Evolutionary conservation across 2,329 filamentous ascomycete genomes (phyloP).

Genomic region (Sphaerulina musiva): DNA sequence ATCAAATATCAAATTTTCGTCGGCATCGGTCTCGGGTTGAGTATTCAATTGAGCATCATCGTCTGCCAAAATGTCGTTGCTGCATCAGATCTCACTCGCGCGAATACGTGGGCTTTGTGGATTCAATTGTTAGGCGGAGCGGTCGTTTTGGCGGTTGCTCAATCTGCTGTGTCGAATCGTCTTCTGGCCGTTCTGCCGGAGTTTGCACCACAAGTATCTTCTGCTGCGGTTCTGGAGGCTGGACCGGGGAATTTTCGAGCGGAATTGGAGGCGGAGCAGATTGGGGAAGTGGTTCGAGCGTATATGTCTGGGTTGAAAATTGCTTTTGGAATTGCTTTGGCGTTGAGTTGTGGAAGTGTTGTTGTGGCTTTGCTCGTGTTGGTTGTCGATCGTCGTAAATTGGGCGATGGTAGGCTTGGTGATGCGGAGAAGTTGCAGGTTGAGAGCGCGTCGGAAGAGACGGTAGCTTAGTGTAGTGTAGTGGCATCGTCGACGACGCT

Average conservation of each 20-base stretch:
- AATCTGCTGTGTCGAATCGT: slow-evolving; percentile 38
- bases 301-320: slow-evolving; percentile 42
- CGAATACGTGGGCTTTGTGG: slow-evolving; percentile 37
- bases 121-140: slow-evolving; percentile 39
- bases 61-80: slow-evolving; percentile 34
- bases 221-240: slow-evolving; percentile 36
- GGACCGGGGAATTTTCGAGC: slow-evolving; percentile 52
- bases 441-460: not conserved
- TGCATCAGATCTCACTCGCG: slow-evolving; percentile 34
- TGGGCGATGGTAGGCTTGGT: not conserved
- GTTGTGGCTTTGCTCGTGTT: not conserved
- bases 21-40: slow-evolving; percentile 30
- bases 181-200: slow-evolving; percentile 36
- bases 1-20: slow-evolving; percentile 33
- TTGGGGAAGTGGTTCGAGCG: slow-evolving; percentile 4
- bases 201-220: slow-evolving; percentile 37
- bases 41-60: slow-evolving; percentile 38
- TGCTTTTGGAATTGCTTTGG: slow-evolving; percentile 23
- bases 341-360: slow-evolving; percentile 4
- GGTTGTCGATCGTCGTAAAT: slow-evolving; percentile 1
- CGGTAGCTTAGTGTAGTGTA: not conserved
- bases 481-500: no score
- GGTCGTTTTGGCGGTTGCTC: slow-evolving; percentile 37
- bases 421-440: not conserved
- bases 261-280: slow-evolving; percentile 47